Evolutionary conservation across 192 early-diverging fungal genomes (phyloP).

Genomic region (Coemansia sp.): DNA sequence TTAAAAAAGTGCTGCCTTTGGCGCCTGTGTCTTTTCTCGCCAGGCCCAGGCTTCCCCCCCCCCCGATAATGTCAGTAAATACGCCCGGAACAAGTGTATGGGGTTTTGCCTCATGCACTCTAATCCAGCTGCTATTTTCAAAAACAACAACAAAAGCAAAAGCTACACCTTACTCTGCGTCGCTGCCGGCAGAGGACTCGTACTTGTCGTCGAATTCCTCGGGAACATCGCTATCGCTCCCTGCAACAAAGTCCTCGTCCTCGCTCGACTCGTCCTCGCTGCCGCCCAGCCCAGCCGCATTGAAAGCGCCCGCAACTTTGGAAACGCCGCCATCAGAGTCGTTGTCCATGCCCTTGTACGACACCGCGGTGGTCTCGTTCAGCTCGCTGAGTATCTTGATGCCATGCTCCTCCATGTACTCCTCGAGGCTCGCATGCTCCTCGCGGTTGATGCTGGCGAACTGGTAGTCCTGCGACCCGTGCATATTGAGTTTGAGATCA

Average conservation of each 20-base stretch:
- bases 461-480: conserved; percentile 70
- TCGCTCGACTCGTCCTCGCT: conserved; percentile 71
- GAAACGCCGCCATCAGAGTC: conserved; percentile 25
- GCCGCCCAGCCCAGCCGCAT: conserved; percentile 47
- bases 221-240: conserved; percentile 70
- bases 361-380: conserved; percentile 52
- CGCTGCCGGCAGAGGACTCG: conserved; percentile 32
- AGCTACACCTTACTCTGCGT: conserved; percentile 2
- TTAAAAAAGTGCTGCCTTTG: no score
- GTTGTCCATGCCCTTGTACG: conserved; percentile 45
- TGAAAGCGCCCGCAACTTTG: conserved; percentile 22
- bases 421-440: conserved; percentile 80
- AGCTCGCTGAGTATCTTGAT: conserved; percentile 78
- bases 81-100: background rate
- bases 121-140: no score
- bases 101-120: background rate
- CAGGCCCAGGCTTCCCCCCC: no score
- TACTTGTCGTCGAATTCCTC: conserved; percentile 77
- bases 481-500: conserved; percentile 92
- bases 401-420: conserved; percentile 79
- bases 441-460: conserved; percentile 90
- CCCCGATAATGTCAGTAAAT: background rate
- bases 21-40: no score
- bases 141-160: background rate
- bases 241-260: conserved; percentile 89